These are phyloP conservation scores for Elsinoe australis DNA, from an alignment of 2,329 filamentous ascomycete species.

Conservation along the genomic window DNA sequence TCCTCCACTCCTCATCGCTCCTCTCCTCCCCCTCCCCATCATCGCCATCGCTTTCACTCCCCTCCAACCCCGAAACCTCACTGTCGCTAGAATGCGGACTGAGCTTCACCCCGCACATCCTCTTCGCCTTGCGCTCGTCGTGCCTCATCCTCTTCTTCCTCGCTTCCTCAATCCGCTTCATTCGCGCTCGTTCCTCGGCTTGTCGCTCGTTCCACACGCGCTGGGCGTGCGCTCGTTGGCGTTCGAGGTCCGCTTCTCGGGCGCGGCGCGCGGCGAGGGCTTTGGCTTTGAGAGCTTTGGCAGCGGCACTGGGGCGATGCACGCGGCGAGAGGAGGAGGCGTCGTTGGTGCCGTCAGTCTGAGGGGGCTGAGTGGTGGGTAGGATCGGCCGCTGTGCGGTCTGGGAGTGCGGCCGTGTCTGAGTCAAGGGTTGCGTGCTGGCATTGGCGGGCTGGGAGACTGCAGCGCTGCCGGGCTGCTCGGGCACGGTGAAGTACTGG, in stretches of 20 bases:
- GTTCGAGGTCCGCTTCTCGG: neutral
- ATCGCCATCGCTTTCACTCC: neutral
- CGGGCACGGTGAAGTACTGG: too few species aligned
- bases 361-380: neutral
- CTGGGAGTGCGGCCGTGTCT: too few species aligned
- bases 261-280: neutral
- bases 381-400: neutral
- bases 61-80: neutral
- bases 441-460: too few species aligned
- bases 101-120: neutral
- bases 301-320: neutral
- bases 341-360: neutral
- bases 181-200: slow-evolving; percentile 7
- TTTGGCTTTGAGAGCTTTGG: neutral
- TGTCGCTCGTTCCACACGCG: slow-evolving; percentile 4
- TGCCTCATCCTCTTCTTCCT: slow-evolving; percentile 14
- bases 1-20: slow-evolving; percentile 4
- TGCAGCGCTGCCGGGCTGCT: too few species aligned
- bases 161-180: slow-evolving; percentile 7
- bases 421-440: too few species aligned
- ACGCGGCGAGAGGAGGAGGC: neutral
- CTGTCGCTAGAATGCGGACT: slow-evolving; percentile 9
- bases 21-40: neutral
- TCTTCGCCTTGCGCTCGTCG: slow-evolving; percentile 14
- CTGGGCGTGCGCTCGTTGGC: neutral